Evolutionary conservation across 2,329 filamentous ascomycete genomes (phyloP).

Genomic region (Arthrocladium fulminans): DNA sequence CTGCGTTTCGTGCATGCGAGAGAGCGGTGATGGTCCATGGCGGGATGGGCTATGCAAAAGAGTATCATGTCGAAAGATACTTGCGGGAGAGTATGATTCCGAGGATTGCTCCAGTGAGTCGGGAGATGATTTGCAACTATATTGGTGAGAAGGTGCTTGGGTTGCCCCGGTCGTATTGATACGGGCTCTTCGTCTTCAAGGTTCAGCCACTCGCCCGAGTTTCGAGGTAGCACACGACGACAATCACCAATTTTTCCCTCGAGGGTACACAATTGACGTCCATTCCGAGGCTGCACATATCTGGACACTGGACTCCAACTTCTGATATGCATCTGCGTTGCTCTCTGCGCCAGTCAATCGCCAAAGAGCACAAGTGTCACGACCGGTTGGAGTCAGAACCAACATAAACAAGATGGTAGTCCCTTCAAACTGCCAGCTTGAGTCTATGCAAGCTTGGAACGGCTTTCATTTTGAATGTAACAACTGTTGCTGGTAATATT

Average conservation of each 20-base stretch:
- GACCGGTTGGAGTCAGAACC: neutral
- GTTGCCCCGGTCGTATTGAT: slow-evolving; percentile 36
- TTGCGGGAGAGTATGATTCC: slow-evolving; percentile 52
- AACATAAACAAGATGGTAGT: slow-evolving; percentile 1
- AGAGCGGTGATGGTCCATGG: slow-evolving; percentile 50
- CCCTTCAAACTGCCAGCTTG: neutral
- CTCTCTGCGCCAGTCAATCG: slow-evolving; percentile 1
- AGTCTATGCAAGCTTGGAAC: too few species aligned
- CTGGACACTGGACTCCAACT: neutral
- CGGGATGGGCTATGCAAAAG: slow-evolving; percentile 56
- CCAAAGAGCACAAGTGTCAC: neutral
- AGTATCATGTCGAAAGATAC: slow-evolving; percentile 55
- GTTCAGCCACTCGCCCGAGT: neutral
- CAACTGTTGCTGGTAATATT: neutral
- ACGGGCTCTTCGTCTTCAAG: neutral
- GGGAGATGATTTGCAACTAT: slow-evolving; percentile 42
- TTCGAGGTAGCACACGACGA: neutral
- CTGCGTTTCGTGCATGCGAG: slow-evolving; percentile 53
- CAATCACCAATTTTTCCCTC: neutral
- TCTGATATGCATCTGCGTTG: neutral
- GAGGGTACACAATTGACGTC: neutral
- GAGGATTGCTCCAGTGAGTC: slow-evolving; percentile 50
- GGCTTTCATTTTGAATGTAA: neutral
- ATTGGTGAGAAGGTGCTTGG: slow-evolving; percentile 37
- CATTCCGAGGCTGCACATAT: neutral